Evolutionary conservation across 2,329 filamentous ascomycete genomes (phyloP).

Genomic region (Penicillium sp.): DNA sequence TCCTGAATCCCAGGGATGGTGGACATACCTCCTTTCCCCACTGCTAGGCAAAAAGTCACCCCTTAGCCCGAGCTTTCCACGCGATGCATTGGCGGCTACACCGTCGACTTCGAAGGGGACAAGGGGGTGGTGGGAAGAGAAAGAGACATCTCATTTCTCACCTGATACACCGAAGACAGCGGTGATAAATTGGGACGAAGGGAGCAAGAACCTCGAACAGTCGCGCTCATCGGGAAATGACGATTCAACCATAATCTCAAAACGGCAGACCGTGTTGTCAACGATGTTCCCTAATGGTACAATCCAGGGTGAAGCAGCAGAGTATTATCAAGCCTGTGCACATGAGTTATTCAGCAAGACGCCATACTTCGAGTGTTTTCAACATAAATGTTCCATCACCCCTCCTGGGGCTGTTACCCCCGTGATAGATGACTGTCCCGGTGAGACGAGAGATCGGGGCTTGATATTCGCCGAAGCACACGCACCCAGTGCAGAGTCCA

Average conservation of each 20-base stretch:
- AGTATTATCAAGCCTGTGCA: conserved; percentile 51
- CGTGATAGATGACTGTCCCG: not conserved
- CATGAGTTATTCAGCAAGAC: conserved; percentile 47
- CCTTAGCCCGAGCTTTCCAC: conserved; percentile 28
- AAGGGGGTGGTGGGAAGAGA: conserved; percentile 15
- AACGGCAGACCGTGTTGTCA: conserved; percentile 21
- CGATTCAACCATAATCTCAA: conserved; percentile 1
- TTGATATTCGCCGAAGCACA: conserved; percentile 24
- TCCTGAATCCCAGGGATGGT: conserved; percentile 54
- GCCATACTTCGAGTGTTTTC: conserved; percentile 49
- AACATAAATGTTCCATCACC: conserved; percentile 48
- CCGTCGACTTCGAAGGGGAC: conserved; percentile 1
- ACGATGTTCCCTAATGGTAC: conserved; percentile 30
- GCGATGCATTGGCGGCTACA: not conserved
- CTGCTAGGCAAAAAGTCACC: conserved; percentile 41
- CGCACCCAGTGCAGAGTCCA: not conserved
- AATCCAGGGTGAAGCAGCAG: conserved; percentile 42
- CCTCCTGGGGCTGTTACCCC: conserved; percentile 23
- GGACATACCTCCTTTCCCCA: conserved; percentile 53
- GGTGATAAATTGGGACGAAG: conserved; percentile 14
- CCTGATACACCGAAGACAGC: conserved; percentile 35
- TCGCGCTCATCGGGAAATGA: conserved; percentile 13
- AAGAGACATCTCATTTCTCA: conserved; percentile 33
- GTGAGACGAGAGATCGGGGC: conserved; percentile 18
- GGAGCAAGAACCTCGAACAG: conserved; percentile 16